Conservation (phyloP, 2,329 filamentous ascomycete species). For the Talaromyces sp. region DNA sequence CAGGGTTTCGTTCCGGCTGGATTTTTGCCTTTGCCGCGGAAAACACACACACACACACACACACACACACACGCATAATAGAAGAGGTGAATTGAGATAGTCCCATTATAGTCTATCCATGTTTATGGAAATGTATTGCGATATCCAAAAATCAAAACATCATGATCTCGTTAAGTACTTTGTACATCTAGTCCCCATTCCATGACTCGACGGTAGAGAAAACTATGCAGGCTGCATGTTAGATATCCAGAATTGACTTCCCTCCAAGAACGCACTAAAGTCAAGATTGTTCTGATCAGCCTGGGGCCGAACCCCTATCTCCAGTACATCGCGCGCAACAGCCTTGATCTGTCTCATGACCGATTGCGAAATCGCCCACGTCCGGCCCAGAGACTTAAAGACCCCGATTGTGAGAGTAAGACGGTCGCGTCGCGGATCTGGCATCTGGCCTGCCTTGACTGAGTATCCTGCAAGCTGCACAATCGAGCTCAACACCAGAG, state of each 20-base stretch:
- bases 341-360: slow-evolving; percentile 70
- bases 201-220: background rate
- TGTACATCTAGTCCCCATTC: background rate
- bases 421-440: slow-evolving; percentile 59
- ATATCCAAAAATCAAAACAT: background rate
- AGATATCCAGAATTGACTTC: slow-evolving; percentile 34
- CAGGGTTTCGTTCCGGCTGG: background rate
- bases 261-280: slow-evolving; percentile 33
- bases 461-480: slow-evolving; percentile 79
- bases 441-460: slow-evolving; percentile 54
- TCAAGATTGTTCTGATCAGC: slow-evolving; percentile 32
- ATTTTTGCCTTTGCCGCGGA: slow-evolving; percentile 2
- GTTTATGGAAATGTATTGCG: background rate
- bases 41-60: background rate
- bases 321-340: slow-evolving; percentile 71
- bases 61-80: no score
- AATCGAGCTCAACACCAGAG: slow-evolving; percentile 72
- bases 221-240: slow-evolving; percentile 18
- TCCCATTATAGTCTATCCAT: background rate
- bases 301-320: slow-evolving; percentile 37
- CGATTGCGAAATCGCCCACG: slow-evolving; percentile 68
- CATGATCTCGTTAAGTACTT: background rate
- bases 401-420: slow-evolving; percentile 76
- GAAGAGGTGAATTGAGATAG: background rate
- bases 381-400: slow-evolving; percentile 62